Evolutionary conservation across 345 rosid species (phyloP).

Genomic region (Gossypium longicalyx): DNA sequence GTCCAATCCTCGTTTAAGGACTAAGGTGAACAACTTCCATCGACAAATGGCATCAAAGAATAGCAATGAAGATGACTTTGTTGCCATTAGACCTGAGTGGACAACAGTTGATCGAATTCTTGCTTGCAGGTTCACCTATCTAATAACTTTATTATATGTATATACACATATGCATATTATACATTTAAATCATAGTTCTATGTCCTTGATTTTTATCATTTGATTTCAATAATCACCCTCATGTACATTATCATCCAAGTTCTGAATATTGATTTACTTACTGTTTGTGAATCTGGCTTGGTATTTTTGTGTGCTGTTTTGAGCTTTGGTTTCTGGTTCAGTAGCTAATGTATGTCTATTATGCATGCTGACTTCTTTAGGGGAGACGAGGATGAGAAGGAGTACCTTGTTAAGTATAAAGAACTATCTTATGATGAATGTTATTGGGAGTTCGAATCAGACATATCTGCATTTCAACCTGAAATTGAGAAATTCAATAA

Average conservation of each 20-base stretch:
- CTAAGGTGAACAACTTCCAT: conserved; percentile 85
- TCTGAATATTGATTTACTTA: not conserved
- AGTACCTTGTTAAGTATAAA: conserved; percentile 93
- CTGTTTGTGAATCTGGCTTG: conserved; percentile 2
- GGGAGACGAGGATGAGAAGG: conserved; percentile 75
- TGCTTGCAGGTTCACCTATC: conserved; percentile 67
- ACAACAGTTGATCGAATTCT: conserved; percentile 96
- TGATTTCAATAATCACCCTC: not conserved
- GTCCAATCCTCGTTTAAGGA: conserved; percentile 83
- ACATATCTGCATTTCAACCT: conserved; percentile 81
- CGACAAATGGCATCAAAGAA: conserved; percentile 62
- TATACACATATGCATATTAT: not conserved
- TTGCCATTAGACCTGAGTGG: conserved; percentile 97
- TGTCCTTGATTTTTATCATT: not conserved
- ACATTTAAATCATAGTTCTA: not conserved
- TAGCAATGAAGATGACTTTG: conserved; percentile 76
- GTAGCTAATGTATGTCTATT: conserved; percentile 5
- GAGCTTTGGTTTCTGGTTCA: not conserved
- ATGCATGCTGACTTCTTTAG: conserved; percentile 43
- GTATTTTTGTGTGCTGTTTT: conserved; percentile 1
- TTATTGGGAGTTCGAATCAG: conserved; percentile 96
- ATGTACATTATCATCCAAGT: not conserved
- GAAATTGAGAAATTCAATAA: conserved; percentile 76
- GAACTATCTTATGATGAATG: conserved; percentile 96
- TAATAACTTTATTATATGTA: conserved; percentile 8